Evolutionary conservation across 345 rosid genomes (phyloP), one percentile per base, ranked within the genome.

Genomic region (Reutealis trisperma): DNA sequence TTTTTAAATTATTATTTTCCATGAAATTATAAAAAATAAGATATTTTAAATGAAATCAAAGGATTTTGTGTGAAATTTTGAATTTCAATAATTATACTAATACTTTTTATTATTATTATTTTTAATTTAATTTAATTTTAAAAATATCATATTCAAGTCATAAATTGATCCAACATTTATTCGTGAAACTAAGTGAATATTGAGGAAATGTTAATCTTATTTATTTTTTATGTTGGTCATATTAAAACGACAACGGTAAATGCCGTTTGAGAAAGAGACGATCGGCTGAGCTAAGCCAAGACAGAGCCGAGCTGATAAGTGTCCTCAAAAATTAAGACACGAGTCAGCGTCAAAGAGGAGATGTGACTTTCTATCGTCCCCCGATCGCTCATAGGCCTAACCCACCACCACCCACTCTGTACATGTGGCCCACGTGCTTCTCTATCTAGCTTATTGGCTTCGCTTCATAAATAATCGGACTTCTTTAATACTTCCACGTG

Each of bases 351-450:
- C 72, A 47, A 16, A 69, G n/a, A 13, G 6, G n/a, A 15, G 63
- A 37, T n/a, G 30, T 22, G 80, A 49, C 75, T 12, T 68, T 27
- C 15, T 30, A 45, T 58, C 63, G 4, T 58, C 32, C 45, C 30
- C 41, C 41, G 6, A 2, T 37, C 4, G 41, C 41, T 5, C 5
- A 37, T 37, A 37, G 41, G 41, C 41, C 55, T 0, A 22, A 65
- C 58, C 72, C 62, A 34, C 75, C 49, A 69, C 70, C 60, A 59
- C 49, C 71, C 18, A 15, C 67, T 51, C 64, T 54, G 6, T 14
- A 55, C 75, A 71, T 63, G 76, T 63, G 76, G 81, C 64, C 81
- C 81, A 77, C 68, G 54, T 70, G 70, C 54, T 21, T 45, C 51
- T 10, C 51, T 2, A 34, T 34, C 15, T 24, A 25, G 19, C 75